A percentile compares a stretch with the other conserved stretches of the same genome.
Conservation (phyloP, 2,329 filamentous ascomycete species). For the Stachybotrys echinatus region DNA sequence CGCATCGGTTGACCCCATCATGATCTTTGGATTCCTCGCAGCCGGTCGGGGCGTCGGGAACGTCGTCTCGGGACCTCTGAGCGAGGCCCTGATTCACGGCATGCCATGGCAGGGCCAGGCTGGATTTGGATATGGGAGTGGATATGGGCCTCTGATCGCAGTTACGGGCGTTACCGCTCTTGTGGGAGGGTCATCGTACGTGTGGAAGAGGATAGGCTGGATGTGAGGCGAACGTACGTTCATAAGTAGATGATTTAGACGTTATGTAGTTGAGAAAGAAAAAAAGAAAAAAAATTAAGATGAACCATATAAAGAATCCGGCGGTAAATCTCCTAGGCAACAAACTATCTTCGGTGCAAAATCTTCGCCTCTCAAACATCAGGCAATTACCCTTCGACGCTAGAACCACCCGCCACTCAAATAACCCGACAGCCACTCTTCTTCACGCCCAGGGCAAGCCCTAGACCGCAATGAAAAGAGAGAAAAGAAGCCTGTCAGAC, state of each 20-base stretch:
- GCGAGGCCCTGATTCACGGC: conserved; percentile 43
- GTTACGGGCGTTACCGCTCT: conserved; percentile 26
- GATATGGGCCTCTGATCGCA: conserved; percentile 26
- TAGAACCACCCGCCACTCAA: not conserved
- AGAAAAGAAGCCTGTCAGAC: conserved; percentile 71
- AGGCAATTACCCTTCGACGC: no score
- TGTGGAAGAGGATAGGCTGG: conserved; percentile 25
- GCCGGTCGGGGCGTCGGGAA: conserved; percentile 58
- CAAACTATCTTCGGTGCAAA: no score
- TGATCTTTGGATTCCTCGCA: conserved; percentile 54
- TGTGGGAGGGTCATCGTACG: conserved; percentile 21
- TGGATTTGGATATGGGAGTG: conserved; percentile 23
- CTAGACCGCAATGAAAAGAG: conserved; percentile 49
- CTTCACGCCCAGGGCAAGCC: conserved; percentile 44
- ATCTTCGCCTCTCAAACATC: no score
- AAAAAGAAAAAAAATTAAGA: no score
- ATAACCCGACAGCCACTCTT: conserved; percentile 29
- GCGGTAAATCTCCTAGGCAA: no score
- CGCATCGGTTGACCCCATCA: conserved; percentile 36
- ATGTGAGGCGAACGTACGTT: conserved; percentile 8
- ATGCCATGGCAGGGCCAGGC: conserved; percentile 34
- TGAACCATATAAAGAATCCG: no score
- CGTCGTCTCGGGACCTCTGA: conserved; percentile 50
- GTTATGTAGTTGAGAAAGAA: no score
- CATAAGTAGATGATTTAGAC: not conserved